Evolutionary conservation across 768 basidiomycete genomes (phyloP), one percentile per base, ranked within the genome.

Genomic region (Pholiota molesta): DNA sequence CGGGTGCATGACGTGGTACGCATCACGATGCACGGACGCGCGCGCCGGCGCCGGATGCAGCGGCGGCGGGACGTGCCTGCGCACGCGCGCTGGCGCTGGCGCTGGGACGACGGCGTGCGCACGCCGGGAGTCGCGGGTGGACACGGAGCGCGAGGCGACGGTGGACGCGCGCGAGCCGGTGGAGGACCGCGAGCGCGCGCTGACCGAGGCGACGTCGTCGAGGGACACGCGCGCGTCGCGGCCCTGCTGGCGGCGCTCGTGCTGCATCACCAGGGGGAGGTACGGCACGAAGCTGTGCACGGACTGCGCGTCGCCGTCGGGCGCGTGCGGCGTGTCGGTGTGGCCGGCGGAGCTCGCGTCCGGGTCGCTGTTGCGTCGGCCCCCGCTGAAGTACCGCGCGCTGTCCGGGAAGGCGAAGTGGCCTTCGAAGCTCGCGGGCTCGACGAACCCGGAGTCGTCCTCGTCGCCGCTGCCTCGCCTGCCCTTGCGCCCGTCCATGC

Each of bases 31-130:
- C 26, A 4, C 26, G 33, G 58, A 39, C 19, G 35, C 10, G 19
- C 39, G 45, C 45, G 33, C 10, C 33, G 45, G 33, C 31, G 57
- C 21, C 16, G 57, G 21, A 1, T 49, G 45, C 11, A 58, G 45
- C 14, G 57, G 57, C 28, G 57, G 57, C 29, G 57, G 57, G 21
- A 58, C 47, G 33, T 51, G 57, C n/a, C 26, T 33, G n/a, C 57
- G 57, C 21, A n/a, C 13, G 13, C 37, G 47, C 21, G 21, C 45
- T 26, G 13, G 31, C 11, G 31, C 23, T 9, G 7, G 47, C 13
- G 19, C 23, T 9, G 23, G 13, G 23, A 49, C 23, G 47, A 44
- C n/a, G 35, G 35, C 1, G 35, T 2, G 10, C 6, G 35, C 0
- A 11, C 35, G 35, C 35, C n/a, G 31, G 33, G 17, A 17, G 35